Base-by-base conservation (phyloP, 2,329 filamentous ascomycete genomes). In the Aspergillus neoniger region DNA sequence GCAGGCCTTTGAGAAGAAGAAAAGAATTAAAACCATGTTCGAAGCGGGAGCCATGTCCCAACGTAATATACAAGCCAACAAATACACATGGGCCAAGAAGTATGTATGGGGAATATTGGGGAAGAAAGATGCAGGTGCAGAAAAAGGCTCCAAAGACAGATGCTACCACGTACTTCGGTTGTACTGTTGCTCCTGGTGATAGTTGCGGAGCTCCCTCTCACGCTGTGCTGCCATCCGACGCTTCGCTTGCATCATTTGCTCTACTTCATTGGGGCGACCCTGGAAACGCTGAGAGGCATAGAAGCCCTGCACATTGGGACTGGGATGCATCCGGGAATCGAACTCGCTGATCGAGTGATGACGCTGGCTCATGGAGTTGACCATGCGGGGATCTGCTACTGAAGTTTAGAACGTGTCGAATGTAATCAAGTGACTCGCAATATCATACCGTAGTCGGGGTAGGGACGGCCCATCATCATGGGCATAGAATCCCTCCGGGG, bases 151-250 rank as follows among this genome's bases (percentile, higher is more conserved):
- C 60, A 66, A 69, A 68, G 66, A 70, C 65, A 71, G 69, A 74
- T 67, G 72, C 75, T 77, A 78, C 80, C 76, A 79, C 79, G 72
- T 82, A 98, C 95, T 97, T 91, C 94, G 89, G 85, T 98, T 96
- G 83, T 96, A 98, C 88, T 99, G 95, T 87, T 99, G 95, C 87
- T 99, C 95, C 82, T 97, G 96, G 83, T 99, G 95, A 82, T 98
- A 96, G 82, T 98, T 99, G 81, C 95, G 92, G 80, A 99, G 89
- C 84, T 99, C 95, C 81, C 94, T 91, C 85, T 99, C 95, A 81
- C 95, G 91, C 83, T 98, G 95, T 78, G 95, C 95, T 74, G 95
- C 95, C 91, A 98, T 96, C 84, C 94, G 91, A 83, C 95, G 92
- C 86, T 98, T 98, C 73, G 92, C 93, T 87, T 98, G 95, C 85